A percentile compares a stretch with the other conserved stretches of the same genome.
phyloP scores from a whole-genome alignment of 768 basidiomycete genomes.

The Pleurotus ostreatus region DNA sequence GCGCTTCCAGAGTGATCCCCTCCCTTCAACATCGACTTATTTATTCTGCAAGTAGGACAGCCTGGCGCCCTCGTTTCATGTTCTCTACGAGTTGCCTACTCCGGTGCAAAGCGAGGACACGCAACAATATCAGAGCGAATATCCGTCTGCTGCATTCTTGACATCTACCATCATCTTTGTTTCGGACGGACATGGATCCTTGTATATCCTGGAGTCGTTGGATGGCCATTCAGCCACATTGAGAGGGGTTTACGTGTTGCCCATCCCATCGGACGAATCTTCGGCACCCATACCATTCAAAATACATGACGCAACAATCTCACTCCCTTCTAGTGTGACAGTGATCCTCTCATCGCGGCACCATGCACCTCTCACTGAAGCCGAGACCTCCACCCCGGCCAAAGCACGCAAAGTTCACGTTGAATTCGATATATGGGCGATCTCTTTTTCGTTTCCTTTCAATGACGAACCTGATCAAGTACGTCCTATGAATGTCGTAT shows the following conservation, averaged over 20 bases:
- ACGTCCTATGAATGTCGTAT: slow-evolving; percentile 48
- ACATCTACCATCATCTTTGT: slow-evolving; percentile 46
- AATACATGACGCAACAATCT: slow-evolving; percentile 37
- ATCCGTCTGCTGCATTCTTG: slow-evolving; percentile 67
- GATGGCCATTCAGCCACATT: slow-evolving; percentile 34
- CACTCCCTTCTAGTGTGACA: slow-evolving; percentile 36
- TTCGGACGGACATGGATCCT: slow-evolving; percentile 65
- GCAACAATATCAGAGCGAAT: slow-evolving; percentile 53
- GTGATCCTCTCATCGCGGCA: slow-evolving; percentile 58
- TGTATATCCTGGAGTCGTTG: slow-evolving; percentile 55
- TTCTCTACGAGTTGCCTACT: slow-evolving; percentile 58
- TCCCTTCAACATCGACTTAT: no score
- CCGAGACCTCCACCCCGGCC: slow-evolving; percentile 14
- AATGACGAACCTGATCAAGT: slow-evolving; percentile 26
- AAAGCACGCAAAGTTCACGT: slow-evolving; percentile 19
- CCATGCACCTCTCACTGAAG: slow-evolving; percentile 24
- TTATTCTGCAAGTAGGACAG: slow-evolving; percentile 40
- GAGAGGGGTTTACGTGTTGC: slow-evolving; percentile 51
- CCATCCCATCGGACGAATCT: slow-evolving; percentile 17
- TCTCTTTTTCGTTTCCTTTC: slow-evolving; percentile 43
- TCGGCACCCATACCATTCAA: slow-evolving; percentile 33
- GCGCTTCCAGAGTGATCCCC: slow-evolving; percentile 1
- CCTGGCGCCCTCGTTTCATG: slow-evolving; percentile 45
- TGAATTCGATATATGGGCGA: slow-evolving; percentile 67
- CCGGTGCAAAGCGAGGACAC: slow-evolving; percentile 39